phyloP scores from a whole-genome alignment of 208 protist genomes.

The Wallacemonas sp. region DNA sequence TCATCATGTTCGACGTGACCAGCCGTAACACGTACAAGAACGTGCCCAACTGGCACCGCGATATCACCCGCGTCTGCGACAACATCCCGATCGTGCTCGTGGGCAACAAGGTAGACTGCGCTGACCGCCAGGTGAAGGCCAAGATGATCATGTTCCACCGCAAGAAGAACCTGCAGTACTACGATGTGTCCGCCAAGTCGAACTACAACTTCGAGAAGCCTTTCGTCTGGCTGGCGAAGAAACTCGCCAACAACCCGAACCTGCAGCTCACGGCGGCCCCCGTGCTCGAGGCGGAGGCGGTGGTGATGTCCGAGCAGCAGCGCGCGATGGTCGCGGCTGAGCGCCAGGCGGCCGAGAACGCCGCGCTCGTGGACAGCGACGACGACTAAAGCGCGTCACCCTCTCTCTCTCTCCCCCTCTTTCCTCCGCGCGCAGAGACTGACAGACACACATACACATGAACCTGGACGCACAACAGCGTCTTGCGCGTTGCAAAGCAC shows the following conservation, averaged over 20 bases:
- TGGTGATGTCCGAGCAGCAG: slow-evolving; percentile 79
- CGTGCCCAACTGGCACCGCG: slow-evolving; percentile 99
- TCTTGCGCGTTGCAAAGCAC: neutral
- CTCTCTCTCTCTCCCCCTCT: slow-evolving; percentile 65
- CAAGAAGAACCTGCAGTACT: slow-evolving; percentile 99
- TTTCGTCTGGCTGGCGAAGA: slow-evolving; percentile 99
- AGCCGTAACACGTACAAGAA: slow-evolving; percentile 99
- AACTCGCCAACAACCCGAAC: slow-evolving; percentile 95
- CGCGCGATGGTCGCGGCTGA: slow-evolving; percentile 87
- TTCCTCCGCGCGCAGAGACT: too few species aligned
- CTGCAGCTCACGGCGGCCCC: slow-evolving; percentile 94
- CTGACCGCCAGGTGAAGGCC: slow-evolving; percentile 99
- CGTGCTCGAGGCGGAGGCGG: slow-evolving; percentile 70
- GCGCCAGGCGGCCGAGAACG: slow-evolving; percentile 77
- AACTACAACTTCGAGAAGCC: slow-evolving; percentile 99
- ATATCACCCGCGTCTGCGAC: slow-evolving; percentile 99
- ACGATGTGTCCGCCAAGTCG: slow-evolving; percentile 99
- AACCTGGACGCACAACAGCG: neutral
- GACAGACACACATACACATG: neutral
- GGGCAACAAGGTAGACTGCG: slow-evolving; percentile 99
- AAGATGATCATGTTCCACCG: slow-evolving; percentile 99
- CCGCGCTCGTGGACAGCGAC: slow-evolving; percentile 95
- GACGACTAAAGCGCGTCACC: slow-evolving; percentile 84
- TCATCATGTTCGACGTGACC: slow-evolving; percentile 99
- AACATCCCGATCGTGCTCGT: slow-evolving; percentile 99